Evolutionary conservation across 257 asterid genomes (phyloP), one percentile per base, ranked within the genome.

Genomic region (Capsicum pubescens): DNA sequence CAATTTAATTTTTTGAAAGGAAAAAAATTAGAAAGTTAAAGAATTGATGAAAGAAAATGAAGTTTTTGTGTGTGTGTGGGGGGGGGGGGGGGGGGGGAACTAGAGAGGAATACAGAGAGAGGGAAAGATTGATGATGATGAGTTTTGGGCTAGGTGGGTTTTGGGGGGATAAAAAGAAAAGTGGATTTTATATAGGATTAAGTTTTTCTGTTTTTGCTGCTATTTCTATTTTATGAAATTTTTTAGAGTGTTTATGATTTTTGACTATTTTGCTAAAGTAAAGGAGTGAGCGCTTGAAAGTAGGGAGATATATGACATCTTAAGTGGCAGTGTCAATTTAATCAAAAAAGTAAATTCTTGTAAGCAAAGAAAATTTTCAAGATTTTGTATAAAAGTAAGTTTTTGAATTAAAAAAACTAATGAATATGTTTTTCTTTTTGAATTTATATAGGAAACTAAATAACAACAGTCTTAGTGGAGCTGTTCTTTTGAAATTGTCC

Each of bases 381-480:
- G 60, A 74, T 12, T 50, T 50, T 50, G 44, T 6, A 21, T 74
- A 7, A 14, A 74, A 50, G 13, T 74, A 60, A 50, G 21, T 42
- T 39, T 17, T 70, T 6, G 44, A 54, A 92, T 26, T 26, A 26
- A 26, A 26, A 26, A 26, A 26, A 26, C 32, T 26, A 26, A 26
- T 26, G 32, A 26, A 1, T 26, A 26, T 26, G 32, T 26, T 26
- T 26, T 26, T 26, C 32, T 26, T 26, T 26, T 26, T 26, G 32
- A 26, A 26, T 26, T 26, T 26, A 26, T 26, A 26, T 26, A 26
- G 32, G 32, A 26, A 26, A 26, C 90, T 96, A 82, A 96, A 90
- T 90, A 93, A 93, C 84, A 96, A 96, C 84, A 92, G 92, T 87
- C 95, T 96, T 17, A 88, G 83, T 71, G 99, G 98, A 87, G 85